Conservation (phyloP, 2,329 filamentous ascomycete species). For the Eurotiales sp. region DNA sequence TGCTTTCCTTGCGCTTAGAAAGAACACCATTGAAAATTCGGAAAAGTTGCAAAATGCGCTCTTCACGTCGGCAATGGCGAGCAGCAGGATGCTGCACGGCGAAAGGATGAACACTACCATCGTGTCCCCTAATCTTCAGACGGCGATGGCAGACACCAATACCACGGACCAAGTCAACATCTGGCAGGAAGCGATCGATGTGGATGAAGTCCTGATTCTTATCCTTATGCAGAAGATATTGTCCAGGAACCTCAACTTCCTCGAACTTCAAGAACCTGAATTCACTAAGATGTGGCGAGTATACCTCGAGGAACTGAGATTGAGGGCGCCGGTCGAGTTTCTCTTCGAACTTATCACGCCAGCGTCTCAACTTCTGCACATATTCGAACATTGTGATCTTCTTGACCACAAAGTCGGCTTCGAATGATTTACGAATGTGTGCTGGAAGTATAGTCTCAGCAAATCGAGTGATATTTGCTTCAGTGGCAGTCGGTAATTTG, state of each 20-base stretch:
- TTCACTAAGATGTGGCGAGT: slow-evolving; percentile 88
- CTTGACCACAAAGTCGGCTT: slow-evolving; percentile 91
- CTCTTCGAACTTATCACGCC: slow-evolving; percentile 97
- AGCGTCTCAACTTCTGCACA: slow-evolving; percentile 91
- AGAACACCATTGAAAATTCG: slow-evolving; percentile 93
- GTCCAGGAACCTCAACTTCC: slow-evolving; percentile 94
- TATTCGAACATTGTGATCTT: slow-evolving; percentile 99
- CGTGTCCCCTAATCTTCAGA: slow-evolving; percentile 93
- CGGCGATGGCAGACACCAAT: slow-evolving; percentile 89
- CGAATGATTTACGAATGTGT: slow-evolving; percentile 94
- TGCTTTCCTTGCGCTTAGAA: slow-evolving; percentile 88
- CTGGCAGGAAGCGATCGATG: slow-evolving; percentile 93
- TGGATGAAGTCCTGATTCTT: slow-evolving; percentile 99
- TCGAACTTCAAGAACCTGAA: slow-evolving; percentile 98
- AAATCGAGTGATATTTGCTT: slow-evolving; percentile 94
- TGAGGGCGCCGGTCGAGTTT: slow-evolving; percentile 82
- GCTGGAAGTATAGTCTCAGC: slow-evolving; percentile 91
- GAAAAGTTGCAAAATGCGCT: slow-evolving; percentile 93
- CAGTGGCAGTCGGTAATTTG: slow-evolving; percentile 83
- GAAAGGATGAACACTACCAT: slow-evolving; percentile 95
- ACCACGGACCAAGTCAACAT: slow-evolving; percentile 86
- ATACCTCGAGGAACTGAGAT: slow-evolving; percentile 72
- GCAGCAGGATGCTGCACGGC: slow-evolving; percentile 94
- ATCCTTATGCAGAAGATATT: slow-evolving; percentile 95
- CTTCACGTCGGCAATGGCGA: slow-evolving; percentile 86